Conservation (phyloP, 257 asterid genomes). For the Solanum peruvianum region DNA sequence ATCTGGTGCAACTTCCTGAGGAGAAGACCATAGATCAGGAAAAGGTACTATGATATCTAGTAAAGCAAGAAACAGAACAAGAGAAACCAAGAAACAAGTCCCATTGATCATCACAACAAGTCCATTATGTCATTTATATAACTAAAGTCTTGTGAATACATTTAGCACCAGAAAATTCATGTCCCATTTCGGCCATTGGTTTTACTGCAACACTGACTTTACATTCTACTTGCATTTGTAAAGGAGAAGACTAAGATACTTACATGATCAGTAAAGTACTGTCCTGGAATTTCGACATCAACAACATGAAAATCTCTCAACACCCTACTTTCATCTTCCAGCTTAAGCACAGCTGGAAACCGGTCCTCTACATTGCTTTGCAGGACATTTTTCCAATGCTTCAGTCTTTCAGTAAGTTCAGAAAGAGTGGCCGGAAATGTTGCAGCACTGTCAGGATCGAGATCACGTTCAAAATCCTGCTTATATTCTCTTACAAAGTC, state of each 20-base stretch:
- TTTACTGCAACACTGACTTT: not conserved
- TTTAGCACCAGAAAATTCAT: not conserved
- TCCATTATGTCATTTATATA: not conserved
- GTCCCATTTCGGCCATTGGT: not conserved
- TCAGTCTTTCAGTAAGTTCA: conserved; percentile 84
- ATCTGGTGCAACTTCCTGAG: conserved; percentile 95
- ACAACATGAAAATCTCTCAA: conserved; percentile 91
- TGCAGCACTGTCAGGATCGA: conserved; percentile 88
- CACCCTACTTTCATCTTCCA: conserved; percentile 99
- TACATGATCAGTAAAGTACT: conserved; percentile 93
- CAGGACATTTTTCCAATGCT: conserved; percentile 96
- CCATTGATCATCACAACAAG: not conserved
- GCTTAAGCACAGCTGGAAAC: conserved; percentile 88
- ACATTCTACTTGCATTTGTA: not conserved
- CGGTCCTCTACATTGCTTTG: conserved; percentile 98
- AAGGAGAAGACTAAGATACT: not conserved
- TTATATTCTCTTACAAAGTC: conserved; percentile 97
- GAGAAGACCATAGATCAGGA: not conserved
- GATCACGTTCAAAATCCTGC: conserved; percentile 96
- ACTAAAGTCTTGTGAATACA: not conserved
- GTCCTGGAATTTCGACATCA: conserved; percentile 99
- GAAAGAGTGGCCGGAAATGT: conserved; percentile 93
- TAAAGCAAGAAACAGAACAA: not conserved
- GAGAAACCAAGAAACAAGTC: not conserved
- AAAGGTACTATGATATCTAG: not conserved